These are phyloP conservation scores for Pterulicium gracile DNA, from an alignment of 1,284 basidiomycete species.

Conservation along the genomic window DNA sequence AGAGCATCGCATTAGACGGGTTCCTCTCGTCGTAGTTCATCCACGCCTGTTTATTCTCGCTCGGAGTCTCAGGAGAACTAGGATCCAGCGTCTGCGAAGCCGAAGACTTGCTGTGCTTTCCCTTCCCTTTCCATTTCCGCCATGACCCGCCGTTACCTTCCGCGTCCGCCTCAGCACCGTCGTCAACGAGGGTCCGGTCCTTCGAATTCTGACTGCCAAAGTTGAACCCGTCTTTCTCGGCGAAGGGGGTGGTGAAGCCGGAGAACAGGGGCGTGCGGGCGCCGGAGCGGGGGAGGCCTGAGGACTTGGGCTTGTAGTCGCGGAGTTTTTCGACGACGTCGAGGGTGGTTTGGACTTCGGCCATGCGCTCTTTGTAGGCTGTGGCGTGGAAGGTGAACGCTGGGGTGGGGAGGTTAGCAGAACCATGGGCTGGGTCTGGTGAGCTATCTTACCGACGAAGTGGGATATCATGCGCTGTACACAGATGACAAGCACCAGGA, in stretches of 20 bases:
- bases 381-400: constrained; percentile 64
- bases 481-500: constrained; percentile 50
- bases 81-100: constrained; percentile 5
- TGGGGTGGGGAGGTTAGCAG: background rate
- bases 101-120: constrained; percentile 5
- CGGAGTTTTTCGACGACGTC: constrained; percentile 60
- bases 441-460: constrained; percentile 31
- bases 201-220: constrained; percentile 8
- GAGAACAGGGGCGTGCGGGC: constrained; percentile 31
- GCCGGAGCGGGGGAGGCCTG: constrained; percentile 23
- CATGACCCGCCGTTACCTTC: constrained; percentile 6
- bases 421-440: too few species aligned
- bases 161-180: constrained; percentile 12
- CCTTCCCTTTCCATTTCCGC: constrained; percentile 20
- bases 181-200: constrained; percentile 10
- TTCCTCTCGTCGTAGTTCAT: background rate
- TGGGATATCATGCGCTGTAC: constrained; percentile 56
- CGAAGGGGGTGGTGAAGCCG: constrained; percentile 16
- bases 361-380: constrained; percentile 67
- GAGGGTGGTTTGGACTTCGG: constrained; percentile 43
- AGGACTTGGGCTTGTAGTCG: constrained; percentile 55
- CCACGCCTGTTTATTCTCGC: background rate
- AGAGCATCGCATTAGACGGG: background rate
- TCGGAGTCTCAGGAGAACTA: background rate
- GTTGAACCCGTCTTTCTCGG: constrained; percentile 19